Conservation (phyloP, 805 yeast genomes). For the Candida coquimbonensis region DNA sequence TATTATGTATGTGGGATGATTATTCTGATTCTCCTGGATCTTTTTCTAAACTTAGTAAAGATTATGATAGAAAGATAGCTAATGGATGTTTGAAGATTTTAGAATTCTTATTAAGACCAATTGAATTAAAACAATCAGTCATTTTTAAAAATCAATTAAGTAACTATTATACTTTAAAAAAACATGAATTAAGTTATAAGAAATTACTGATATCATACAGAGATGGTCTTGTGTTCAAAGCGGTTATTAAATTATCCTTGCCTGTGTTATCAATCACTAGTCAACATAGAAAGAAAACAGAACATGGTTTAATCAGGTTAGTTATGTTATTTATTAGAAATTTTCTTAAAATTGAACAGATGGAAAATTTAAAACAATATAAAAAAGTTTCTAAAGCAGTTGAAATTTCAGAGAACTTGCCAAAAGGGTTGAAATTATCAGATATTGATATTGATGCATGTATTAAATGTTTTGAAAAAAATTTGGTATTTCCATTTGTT, state of each 20-base stretch:
- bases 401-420: constrained; percentile 32
- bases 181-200: constrained; percentile 67
- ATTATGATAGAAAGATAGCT: constrained; percentile 52
- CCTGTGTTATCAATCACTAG: constrained; percentile 48
- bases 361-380: constrained; percentile 41
- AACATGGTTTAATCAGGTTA: constrained; percentile 63
- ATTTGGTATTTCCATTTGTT: constrained; percentile 66
- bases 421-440: constrained; percentile 49
- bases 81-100: constrained; percentile 70
- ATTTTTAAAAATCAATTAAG: constrained; percentile 46
- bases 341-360: constrained; percentile 69
- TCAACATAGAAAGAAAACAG: constrained; percentile 58
- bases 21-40: constrained; percentile 23
- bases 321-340: constrained; percentile 73
- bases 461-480: constrained; percentile 51
- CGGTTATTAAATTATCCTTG: constrained; percentile 61
- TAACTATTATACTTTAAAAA: constrained; percentile 52
- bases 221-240: constrained; percentile 57
- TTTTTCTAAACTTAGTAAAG: constrained; percentile 25
- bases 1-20: constrained; percentile 66
- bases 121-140: constrained; percentile 44
- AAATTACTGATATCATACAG: constrained; percentile 51
- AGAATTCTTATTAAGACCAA: constrained; percentile 83
- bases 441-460: constrained; percentile 64
- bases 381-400: constrained; percentile 31